Base-by-base conservation (phyloP, 148 eudicot species). In the Nepenthes mirabilis region DNA sequence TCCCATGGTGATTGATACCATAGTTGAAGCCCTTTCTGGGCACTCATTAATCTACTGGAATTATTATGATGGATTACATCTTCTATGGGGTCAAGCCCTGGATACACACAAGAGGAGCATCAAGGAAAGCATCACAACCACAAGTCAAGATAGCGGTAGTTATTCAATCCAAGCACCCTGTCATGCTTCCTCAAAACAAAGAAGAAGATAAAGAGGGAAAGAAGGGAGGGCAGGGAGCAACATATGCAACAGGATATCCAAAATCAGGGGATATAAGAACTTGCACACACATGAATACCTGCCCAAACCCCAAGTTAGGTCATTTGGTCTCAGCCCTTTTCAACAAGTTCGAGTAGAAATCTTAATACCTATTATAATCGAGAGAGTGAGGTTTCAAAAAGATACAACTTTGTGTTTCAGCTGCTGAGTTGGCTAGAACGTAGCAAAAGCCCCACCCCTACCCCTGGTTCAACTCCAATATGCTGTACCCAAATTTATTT, bases 71-170 rank as follows among this genome's bases (percentile, higher is more conserved):
- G 47, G 14, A 33, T 55, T 66, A 48, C 35, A 56, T 74, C 55
- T 1, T 67, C 60, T 45, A 68, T 68, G 9, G 82, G 82, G 58
- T 72, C 74, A 66, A 61, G 64, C 54, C 88, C 82, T 83, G 62
- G 32, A 74, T 12, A 47, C 34, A 50, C 14, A 59, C 14, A 59
- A 14, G 11, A 55, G n/a, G 23, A 57, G 36, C 36, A 14, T 52
- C 32, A 52, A 52, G 55, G 55, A 52, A 12, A 52, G 12, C 23
- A 14, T 52, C 1, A 52, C 45, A 8, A 40, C 45, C 4, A 8
- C 45, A 40, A 40, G 23, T 23, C 23, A 23, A 23, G 23, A 23
- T 23, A 23, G 23, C 23, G 0, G 23, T 23, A 23, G 23, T 23
- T 23, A 23, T 23, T 23, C 23, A 23, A 23, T 23, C 23, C 23